phyloP scores from a whole-genome alignment of 2,329 filamentous ascomycete genomes.

The Curvularia hawaiiensis region DNA sequence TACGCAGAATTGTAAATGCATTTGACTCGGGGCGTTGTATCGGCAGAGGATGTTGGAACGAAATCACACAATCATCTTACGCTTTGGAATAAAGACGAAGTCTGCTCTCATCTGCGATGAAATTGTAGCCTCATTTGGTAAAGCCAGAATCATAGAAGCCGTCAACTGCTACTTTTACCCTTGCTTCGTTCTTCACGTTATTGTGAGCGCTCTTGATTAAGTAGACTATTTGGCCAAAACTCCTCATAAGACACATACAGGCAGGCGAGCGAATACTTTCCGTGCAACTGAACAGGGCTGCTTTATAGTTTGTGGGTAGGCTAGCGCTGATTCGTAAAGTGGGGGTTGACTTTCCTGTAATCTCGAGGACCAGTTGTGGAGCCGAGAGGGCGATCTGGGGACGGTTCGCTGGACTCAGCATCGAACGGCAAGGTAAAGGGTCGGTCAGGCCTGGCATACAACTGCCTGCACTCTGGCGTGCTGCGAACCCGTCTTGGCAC shows the following conservation, averaged over 20 bases:
- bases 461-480: constrained; percentile 3
- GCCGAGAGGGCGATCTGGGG: neutral
- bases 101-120: neutral
- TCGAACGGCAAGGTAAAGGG: neutral
- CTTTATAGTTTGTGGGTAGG: neutral
- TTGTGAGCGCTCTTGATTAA: neutral
- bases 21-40: neutral
- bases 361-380: neutral
- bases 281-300: neutral
- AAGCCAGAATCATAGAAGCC: neutral
- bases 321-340: neutral
- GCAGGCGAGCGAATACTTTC: neutral
- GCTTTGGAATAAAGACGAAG: neutral
- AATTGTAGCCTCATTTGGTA: neutral
- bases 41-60: neutral
- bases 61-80: neutral
- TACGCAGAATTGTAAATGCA: neutral
- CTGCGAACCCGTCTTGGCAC: constrained; percentile 13
- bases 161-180: neutral
- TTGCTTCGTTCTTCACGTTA: neutral
- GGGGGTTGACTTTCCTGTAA: neutral
- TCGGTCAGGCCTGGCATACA: neutral
- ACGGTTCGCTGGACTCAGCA: neutral
- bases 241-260: neutral
- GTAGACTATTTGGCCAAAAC: neutral